These are phyloP conservation scores for Verticillium isaacii DNA, from an alignment of 2,329 filamentous ascomycete species.

Conservation along the genomic window DNA sequence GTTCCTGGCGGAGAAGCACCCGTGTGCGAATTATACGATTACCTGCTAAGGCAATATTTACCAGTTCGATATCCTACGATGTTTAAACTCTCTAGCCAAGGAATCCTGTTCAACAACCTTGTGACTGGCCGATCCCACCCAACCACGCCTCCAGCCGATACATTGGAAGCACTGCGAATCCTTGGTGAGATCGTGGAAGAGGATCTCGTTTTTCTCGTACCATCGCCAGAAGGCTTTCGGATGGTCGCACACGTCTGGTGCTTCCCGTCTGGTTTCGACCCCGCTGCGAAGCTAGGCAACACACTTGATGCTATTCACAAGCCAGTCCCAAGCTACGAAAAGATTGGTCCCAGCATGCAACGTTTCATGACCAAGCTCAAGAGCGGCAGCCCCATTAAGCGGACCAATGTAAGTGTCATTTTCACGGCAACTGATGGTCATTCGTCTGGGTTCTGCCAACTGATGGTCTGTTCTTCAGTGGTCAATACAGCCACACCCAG, in stretches of 20 bases:
- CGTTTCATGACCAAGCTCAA: slow-evolving; percentile 43
- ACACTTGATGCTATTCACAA: slow-evolving; percentile 43
- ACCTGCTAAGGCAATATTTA: slow-evolving; percentile 41
- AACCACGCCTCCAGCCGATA: slow-evolving; percentile 20
- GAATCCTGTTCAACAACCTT: slow-evolving; percentile 23
- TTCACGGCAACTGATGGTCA: not conserved
- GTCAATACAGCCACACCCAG: slow-evolving; percentile 38
- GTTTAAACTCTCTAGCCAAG: slow-evolving; percentile 16
- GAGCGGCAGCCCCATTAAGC: slow-evolving; percentile 42
- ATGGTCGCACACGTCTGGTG: slow-evolving; percentile 46
- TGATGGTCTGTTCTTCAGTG: slow-evolving; percentile 29
- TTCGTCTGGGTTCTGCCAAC: not conserved
- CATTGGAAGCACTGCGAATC: slow-evolving; percentile 28
- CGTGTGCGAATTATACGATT: slow-evolving; percentile 43
- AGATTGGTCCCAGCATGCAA: slow-evolving; percentile 52
- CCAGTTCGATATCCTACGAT: slow-evolving; percentile 43
- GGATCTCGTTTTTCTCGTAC: slow-evolving; percentile 45
- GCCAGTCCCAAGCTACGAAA: slow-evolving; percentile 49
- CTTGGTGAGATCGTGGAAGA: slow-evolving; percentile 50
- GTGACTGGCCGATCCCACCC: slow-evolving; percentile 28
- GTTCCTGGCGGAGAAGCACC: slow-evolving; percentile 32
- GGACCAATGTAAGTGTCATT: slow-evolving; percentile 39
- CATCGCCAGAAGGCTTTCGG: slow-evolving; percentile 35
- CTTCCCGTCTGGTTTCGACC: slow-evolving; percentile 48
- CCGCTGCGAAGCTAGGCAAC: slow-evolving; percentile 43